Percentiles rank a stretch among this genome's conserved stretches.
Conservation (phyloP, 192 early-diverging fungal genomes). For the Entomortierella beljakovae region DNA sequence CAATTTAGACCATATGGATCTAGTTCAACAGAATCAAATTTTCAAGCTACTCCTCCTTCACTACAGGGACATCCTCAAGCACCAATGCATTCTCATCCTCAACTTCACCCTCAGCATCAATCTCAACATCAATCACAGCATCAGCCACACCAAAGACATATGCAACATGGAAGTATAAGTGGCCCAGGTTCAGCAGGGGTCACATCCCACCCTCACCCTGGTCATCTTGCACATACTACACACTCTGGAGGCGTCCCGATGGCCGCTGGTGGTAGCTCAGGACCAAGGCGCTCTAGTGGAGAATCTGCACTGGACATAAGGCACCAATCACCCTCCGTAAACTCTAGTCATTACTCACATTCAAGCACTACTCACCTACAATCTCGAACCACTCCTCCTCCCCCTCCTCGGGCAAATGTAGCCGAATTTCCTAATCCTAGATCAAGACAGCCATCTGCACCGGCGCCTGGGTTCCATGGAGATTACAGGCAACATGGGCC, state of each 20-base stretch:
- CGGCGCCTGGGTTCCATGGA: slow-evolving; percentile 23
- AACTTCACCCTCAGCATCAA: no score
- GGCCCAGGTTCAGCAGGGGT: not conserved
- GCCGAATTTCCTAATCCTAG: slow-evolving; percentile 24
- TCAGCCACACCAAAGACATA: slow-evolving; percentile 3
- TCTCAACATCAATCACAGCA: slow-evolving; percentile 8
- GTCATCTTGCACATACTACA: not conserved
- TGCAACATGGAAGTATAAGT: slow-evolving; percentile 5
- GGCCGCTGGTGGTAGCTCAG: not conserved
- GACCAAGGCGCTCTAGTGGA: slow-evolving; percentile 24
- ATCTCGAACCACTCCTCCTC: slow-evolving; percentile 21
- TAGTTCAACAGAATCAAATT: slow-evolving; percentile 13
- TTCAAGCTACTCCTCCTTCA: not conserved
- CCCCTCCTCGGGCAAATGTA: slow-evolving; percentile 13
- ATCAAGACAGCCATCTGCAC: slow-evolving; percentile 30
- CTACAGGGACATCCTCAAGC: slow-evolving; percentile 6
- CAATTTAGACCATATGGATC: slow-evolving; percentile 30
- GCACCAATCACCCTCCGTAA: slow-evolving; percentile 33
- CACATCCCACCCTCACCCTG: not conserved
- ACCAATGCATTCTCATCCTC: slow-evolving; percentile 14
- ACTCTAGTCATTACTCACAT: slow-evolving; percentile 16
- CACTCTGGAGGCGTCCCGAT: not conserved
- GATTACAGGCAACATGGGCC: slow-evolving; percentile 29
- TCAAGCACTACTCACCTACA: not conserved
- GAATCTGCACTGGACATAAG: slow-evolving; percentile 30